Evolutionary conservation across 1,284 basidiomycete species (phyloP), one percentile per base, ranked within the genome.

Genomic region (Heterobasidion parviporum): DNA sequence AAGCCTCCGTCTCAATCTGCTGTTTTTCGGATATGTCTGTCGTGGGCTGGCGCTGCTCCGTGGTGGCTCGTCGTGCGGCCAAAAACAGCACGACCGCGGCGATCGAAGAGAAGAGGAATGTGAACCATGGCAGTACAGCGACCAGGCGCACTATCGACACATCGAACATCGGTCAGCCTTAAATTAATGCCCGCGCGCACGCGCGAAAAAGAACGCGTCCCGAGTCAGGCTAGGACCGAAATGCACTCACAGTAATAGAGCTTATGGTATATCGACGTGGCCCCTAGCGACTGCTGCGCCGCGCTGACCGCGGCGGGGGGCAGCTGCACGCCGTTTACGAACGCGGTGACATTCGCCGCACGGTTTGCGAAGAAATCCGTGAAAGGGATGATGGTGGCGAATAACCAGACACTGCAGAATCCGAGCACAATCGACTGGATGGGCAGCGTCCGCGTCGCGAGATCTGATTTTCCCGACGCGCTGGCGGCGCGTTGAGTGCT

Each of bases 321-420:
- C 9, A 86, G 56, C 34, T 67, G 61, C 1, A 70, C 33, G 6
- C 63, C 66, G 6, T 66, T 69, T 51, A 82, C 55, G 48, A 67
- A 72, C 6, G 79, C 82, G 16, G 65, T 64, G 55, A 85, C 70
- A 45, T 69, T 67, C 12, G 77, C 81, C 35, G 66, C 63, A n/a
- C 74, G 69, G 50, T 70, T 82, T 16, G 74, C 74, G 59, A 79
- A 79, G 65, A 77, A 79, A 62, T 72, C 63, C 46, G 78, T 79
- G 66, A 76, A 81, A 1, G 82, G 73, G 18, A 84, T 70, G 53
- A 79, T 69, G 18, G 74, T 67, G 6, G 77, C 81, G 61, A 85
- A 73, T 47, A 85, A 67, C 74, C 79, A 80, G 6, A 74, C 36
- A 26, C 73, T 68, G 57, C 73, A 72, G 64, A 83, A 74, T 18